These are phyloP conservation scores for Poronia punctata DNA, from an alignment of 495 filamentous ascomycete genomes.

Conservation along the genomic window DNA sequence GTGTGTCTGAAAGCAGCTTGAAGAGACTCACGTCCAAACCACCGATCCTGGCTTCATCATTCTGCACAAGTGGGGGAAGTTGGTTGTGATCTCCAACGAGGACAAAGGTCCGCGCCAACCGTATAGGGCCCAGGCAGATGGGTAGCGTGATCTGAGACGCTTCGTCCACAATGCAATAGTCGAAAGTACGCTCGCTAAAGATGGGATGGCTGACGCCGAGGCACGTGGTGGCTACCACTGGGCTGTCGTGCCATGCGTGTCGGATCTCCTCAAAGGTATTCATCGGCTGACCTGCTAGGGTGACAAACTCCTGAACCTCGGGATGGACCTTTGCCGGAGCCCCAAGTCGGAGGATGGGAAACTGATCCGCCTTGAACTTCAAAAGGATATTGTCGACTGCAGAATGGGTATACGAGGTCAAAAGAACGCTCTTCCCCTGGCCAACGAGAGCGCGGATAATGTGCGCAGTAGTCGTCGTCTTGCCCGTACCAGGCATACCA, in stretches of 20 bases:
- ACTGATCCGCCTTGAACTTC: slow-evolving; percentile 73
- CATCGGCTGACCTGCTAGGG: slow-evolving; percentile 63
- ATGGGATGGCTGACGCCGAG: slow-evolving; percentile 82
- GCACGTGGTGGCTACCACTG: slow-evolving; percentile 90
- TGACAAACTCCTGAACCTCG: slow-evolving; percentile 76
- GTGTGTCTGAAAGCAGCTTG: slow-evolving; percentile 80
- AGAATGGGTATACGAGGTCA: slow-evolving; percentile 94
- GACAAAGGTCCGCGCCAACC: slow-evolving; percentile 88
- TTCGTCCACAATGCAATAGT: slow-evolving; percentile 98
- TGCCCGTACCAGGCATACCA: slow-evolving; percentile 96
- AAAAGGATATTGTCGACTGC: slow-evolving; percentile 96
- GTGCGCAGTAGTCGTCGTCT: slow-evolving; percentile 95
- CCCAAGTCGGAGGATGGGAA: slow-evolving; percentile 78
- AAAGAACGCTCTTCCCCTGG: slow-evolving; percentile 83
- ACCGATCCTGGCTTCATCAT: slow-evolving; percentile 75
- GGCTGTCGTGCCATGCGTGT: slow-evolving; percentile 70
- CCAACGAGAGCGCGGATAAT: slow-evolving; percentile 87
- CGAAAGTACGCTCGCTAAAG: slow-evolving; percentile 84
- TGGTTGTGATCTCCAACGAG: slow-evolving; percentile 96
- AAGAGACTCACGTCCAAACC: slow-evolving; percentile 91
- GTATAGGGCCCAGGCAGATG: slow-evolving; percentile 86
- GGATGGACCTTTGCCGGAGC: slow-evolving; percentile 76
- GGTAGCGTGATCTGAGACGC: slow-evolving; percentile 96
- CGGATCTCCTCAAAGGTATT: slow-evolving; percentile 75
- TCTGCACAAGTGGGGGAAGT: slow-evolving; percentile 88